Evolutionary conservation across 352 stramenopile genomes (phyloP), one percentile per base, ranked within the genome.

Genomic region (Pythium brachiatum): DNA sequence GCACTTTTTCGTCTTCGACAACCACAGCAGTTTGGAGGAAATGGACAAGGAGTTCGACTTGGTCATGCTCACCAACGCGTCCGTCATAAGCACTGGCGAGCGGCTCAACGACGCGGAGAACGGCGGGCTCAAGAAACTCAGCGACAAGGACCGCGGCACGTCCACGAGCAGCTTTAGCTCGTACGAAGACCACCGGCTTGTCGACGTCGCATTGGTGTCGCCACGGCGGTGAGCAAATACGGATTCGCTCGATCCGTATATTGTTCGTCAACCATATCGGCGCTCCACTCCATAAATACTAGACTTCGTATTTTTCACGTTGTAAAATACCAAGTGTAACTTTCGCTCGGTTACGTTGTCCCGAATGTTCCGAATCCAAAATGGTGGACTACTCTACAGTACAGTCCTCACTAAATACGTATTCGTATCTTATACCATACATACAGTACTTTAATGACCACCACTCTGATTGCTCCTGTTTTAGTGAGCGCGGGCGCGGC

Each of bases 1-100:
- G 43, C 59, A 61, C 32, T 70, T 67, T 23, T 73, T 55, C 62
- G 47, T 70, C 13, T 75, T 75, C 55, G 68, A 75, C 51, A 75
- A 75, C 56, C 63, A 60, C 50, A 15, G 15, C 26, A 54, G 54
- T 29, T 34, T 69, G 0, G 61, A 57, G 12, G 50, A 57, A 8
- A 62, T 75, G 51, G 68, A 75, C 38, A n/a, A 41, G 16, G 48
- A 75, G 56, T 75, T 72, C 36, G 52, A 75, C 26, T 36, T 48
- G 21, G 64, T 68, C 32, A 15, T 75, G n/a, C 60, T 48, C 21
- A 16, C 9, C 16, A 29, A 9, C 11, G n/a, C 41, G n/a, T 27
- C 18, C 5, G 25, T 18, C 9, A 48, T 27, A 1, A 27, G n/a
- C 1, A 41, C 26, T 12, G 25, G 36, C 16, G 39, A 23, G 15